A percentile compares a stretch with the other conserved stretches of the same genome.
phyloP scores from a whole-genome alignment of 2,329 filamentous ascomycete genomes.

The Pseudogymnoascus sp. region DNA sequence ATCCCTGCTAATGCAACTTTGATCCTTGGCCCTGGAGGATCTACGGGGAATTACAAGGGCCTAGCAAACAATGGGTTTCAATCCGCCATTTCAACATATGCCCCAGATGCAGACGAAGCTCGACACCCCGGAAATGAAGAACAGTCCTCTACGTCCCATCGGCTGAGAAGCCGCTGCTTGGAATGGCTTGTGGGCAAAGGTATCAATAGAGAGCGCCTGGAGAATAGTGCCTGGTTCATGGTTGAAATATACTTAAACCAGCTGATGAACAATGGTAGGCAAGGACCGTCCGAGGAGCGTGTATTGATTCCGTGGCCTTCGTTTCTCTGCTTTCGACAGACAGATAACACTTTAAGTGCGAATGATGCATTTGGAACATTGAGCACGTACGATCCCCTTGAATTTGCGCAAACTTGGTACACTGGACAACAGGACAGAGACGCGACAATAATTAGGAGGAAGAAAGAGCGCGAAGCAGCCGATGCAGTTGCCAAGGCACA shows the following conservation, averaged over 20 bases:
- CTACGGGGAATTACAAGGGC: not conserved
- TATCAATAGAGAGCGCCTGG: constrained; percentile 20
- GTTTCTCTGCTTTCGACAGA: constrained; percentile 25
- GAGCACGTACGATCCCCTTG: constrained; percentile 25
- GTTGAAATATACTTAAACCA: constrained; percentile 20
- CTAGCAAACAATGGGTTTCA: not conserved
- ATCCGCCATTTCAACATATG: not conserved
- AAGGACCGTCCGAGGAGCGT: constrained; percentile 12
- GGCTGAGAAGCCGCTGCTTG: constrained; percentile 16
- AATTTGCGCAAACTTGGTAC: constrained; percentile 31
- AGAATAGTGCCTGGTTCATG: constrained; percentile 26
- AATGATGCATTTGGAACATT: not conserved
- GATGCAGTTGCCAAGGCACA: constrained; percentile 33
- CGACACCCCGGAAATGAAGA: not conserved
- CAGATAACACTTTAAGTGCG: not conserved
- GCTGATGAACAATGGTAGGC: not conserved
- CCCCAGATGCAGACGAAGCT: not conserved
- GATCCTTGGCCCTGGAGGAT: constrained; percentile 25
- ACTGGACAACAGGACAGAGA: constrained; percentile 31
- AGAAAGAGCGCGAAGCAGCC: constrained; percentile 40
- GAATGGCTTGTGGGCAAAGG: constrained; percentile 27
- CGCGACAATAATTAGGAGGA: constrained; percentile 39
- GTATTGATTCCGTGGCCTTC: constrained; percentile 27
- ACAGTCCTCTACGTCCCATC: not conserved
- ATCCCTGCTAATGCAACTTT: constrained; percentile 13